These are phyloP conservation scores for Cladophialophora yegresii DNA, from an alignment of 2,329 filamentous ascomycete genomes.

Conservation along the genomic window DNA sequence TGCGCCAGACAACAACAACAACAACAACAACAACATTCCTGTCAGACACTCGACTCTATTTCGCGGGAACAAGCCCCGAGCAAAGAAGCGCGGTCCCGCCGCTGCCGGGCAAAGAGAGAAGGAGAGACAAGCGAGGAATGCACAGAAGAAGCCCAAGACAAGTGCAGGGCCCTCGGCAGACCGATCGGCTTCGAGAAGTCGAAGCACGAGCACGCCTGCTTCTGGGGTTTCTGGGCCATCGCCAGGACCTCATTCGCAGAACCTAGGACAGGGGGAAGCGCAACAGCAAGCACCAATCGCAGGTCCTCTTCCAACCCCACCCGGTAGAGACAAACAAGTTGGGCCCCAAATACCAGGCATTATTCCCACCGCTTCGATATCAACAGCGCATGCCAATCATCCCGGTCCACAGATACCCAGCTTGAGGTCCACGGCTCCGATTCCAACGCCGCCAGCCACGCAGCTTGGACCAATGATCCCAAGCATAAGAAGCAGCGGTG, in stretches of 20 bases:
- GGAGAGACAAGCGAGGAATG: constrained; percentile 13
- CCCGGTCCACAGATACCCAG: not conserved
- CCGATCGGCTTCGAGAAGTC: constrained; percentile 17
- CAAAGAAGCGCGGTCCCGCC: not conserved
- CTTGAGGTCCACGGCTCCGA: not conserved
- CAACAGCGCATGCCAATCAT: not conserved
- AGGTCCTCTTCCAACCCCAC: not conserved
- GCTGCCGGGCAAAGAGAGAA: constrained; percentile 19
- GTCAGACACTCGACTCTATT: constrained; percentile 17
- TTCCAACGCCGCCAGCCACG: not conserved
- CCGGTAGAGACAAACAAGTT: not conserved
- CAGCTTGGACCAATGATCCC: not conserved
- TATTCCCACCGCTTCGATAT: not conserved
- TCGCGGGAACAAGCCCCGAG: constrained; percentile 19
- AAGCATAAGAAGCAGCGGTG: not conserved
- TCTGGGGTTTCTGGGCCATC: not conserved
- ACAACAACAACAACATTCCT: constrained; percentile 4
- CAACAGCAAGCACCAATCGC: not conserved
- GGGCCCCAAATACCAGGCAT: constrained; percentile 7
- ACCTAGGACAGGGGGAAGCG: not conserved
- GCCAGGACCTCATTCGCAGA: not conserved
- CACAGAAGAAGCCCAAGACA: constrained; percentile 2
- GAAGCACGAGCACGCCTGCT: constrained; percentile 6
- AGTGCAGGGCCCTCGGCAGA: not conserved
- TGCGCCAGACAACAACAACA: not conserved